Conservation (phyloP, 2,329 filamentous ascomycete species). For the Leptoxyphium fumago region DNA sequence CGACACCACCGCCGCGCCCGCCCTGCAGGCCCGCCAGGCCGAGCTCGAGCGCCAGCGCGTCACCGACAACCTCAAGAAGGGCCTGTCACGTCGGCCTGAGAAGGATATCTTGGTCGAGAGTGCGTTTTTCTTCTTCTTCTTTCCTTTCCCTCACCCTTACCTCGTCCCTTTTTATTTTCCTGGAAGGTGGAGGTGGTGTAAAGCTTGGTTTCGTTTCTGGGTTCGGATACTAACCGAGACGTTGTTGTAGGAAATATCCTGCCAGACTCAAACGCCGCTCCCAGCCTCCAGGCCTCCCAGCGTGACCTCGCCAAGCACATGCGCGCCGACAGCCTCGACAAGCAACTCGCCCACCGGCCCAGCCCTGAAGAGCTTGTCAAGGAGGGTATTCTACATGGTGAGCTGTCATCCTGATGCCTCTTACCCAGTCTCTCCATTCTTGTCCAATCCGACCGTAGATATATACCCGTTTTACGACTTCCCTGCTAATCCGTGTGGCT, state of each 20-base stretch:
- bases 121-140: conserved; percentile 27
- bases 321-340: conserved; percentile 73
- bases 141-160: not conserved
- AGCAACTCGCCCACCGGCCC: conserved; percentile 68
- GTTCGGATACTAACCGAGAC: not conserved
- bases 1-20: conserved; percentile 52
- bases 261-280: conserved; percentile 61
- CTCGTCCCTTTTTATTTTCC: too few species aligned
- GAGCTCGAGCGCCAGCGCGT: conserved; percentile 52
- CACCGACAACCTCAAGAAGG: conserved; percentile 49
- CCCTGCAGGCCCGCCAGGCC: conserved; percentile 45
- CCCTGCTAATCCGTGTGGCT: too few species aligned
- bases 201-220: too few species aligned
- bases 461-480: too few species aligned
- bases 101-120: conserved; percentile 67
- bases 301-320: conserved; percentile 78
- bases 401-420: not conserved
- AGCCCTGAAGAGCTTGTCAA: conserved; percentile 61
- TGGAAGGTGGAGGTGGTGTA: too few species aligned
- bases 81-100: conserved; percentile 48
- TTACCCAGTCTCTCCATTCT: too few species aligned
- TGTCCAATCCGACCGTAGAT: too few species aligned
- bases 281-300: conserved; percentile 64
- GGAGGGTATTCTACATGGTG: conserved; percentile 55
- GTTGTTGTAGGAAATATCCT: conserved; percentile 73